A percentile compares a stretch with the other conserved stretches of the same genome.
These are phyloP conservation scores for Porpolomopsis calyptriformis DNA, from an alignment of 768 basidiomycete genomes.

Conservation along the genomic window DNA sequence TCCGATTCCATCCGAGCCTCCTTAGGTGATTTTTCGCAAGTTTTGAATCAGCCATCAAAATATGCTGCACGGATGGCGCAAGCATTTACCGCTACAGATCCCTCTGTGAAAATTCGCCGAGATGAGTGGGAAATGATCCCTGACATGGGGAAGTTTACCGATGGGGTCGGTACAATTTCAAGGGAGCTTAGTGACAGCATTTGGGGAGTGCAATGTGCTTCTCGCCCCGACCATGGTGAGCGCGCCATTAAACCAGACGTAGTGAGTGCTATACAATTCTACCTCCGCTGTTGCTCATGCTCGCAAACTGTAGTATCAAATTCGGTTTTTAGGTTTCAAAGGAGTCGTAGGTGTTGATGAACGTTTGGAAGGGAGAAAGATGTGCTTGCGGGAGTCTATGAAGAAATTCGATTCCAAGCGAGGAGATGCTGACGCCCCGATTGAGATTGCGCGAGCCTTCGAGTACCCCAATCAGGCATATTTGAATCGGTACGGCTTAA, in stretches of 20 bases:
- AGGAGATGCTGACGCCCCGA: constrained; percentile 38
- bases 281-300: constrained; percentile 4
- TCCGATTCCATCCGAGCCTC: constrained; percentile 48
- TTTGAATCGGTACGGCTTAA: constrained; percentile 53
- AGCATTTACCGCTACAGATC: constrained; percentile 75
- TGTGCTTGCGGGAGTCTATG: constrained; percentile 68
- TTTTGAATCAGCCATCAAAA: constrained; percentile 56
- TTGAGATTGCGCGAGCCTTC: constrained; percentile 67
- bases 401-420: constrained; percentile 52
- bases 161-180: constrained; percentile 76
- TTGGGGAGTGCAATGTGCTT: constrained; percentile 43
- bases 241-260: constrained; percentile 43
- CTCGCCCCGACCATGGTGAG: constrained; percentile 24
- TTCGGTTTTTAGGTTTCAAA: constrained; percentile 76
- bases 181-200: constrained; percentile 44
- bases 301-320: constrained; percentile 45
- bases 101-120: constrained; percentile 45
- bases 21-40: constrained; percentile 56
- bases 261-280: constrained; percentile 29
- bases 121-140: constrained; percentile 53
- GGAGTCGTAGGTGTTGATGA: constrained; percentile 67
- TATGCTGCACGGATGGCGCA: constrained; percentile 77
- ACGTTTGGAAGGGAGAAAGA: constrained; percentile 46
- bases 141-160: constrained; percentile 58
- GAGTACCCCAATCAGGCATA: constrained; percentile 49